These are phyloP conservation scores for Vaccinium macrocarpon DNA, from an alignment of 148 eudicot species.

Conservation along the genomic window DNA sequence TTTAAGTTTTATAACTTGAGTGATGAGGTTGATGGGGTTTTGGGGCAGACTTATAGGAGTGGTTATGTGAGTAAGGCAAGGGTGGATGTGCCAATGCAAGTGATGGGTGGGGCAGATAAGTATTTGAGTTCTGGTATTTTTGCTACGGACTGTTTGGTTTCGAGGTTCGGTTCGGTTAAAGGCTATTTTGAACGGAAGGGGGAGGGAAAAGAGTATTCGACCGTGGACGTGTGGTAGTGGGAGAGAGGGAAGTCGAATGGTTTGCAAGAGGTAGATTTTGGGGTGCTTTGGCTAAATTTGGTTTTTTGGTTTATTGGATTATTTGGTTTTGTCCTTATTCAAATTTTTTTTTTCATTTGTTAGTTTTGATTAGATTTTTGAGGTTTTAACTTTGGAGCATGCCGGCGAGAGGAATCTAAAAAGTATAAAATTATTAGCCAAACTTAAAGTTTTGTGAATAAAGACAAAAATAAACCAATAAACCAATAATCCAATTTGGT, in stretches of 20 bases:
- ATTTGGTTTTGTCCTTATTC: no score
- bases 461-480: no score
- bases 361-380: no score
- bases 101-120: constrained; percentile 15
- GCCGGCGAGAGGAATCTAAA: no score
- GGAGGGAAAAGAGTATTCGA: neutral
- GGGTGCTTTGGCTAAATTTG: no score
- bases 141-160: constrained; percentile 13
- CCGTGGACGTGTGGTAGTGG: neutral
- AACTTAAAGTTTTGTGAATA: no score
- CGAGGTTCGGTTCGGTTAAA: constrained; percentile 2
- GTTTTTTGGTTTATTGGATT: no score
- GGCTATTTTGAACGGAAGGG: neutral
- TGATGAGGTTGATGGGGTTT: constrained; percentile 13
- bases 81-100: constrained; percentile 17
- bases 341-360: no score
- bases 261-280: constrained; percentile 17
- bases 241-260: neutral
- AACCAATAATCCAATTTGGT: no score
- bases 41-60: constrained; percentile 17
- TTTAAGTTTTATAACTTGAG: constrained; percentile 16
- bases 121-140: constrained; percentile 9
- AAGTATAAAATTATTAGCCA: no score
- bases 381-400: no score
- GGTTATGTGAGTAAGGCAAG: constrained; percentile 18